A percentile compares a stretch with the other conserved stretches of the same genome.
Evolutionary conservation across 352 stramenopile species (phyloP).

Genomic region (Nothophytophthora sp.): DNA sequence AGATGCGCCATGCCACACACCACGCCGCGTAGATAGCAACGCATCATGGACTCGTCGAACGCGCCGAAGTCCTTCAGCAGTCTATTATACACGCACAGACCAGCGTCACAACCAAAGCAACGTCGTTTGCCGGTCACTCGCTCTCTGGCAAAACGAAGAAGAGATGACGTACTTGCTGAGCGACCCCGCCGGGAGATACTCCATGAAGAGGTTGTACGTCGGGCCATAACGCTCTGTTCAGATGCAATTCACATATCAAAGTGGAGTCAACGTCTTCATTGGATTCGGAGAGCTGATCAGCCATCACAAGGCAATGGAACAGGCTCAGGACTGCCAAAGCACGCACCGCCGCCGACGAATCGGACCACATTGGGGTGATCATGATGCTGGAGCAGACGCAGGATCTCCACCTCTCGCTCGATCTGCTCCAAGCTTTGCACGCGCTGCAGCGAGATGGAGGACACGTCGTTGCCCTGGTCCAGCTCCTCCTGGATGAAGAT

Average conservation of each 20-base stretch:
- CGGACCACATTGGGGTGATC: conserved; percentile 62
- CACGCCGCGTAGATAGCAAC: conserved; percentile 59
- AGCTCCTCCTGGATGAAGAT: conserved; percentile 81
- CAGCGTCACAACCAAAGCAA: background rate
- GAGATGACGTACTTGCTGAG: conserved; percentile 51
- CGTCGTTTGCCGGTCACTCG: background rate
- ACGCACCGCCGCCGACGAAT: conserved; percentile 58
- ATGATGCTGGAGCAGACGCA: conserved; percentile 34
- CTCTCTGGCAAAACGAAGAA: background rate
- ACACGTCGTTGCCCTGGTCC: conserved; percentile 68
- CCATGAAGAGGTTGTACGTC: conserved; percentile 79
- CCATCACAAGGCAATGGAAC: too few species aligned
- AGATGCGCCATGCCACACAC: conserved; percentile 70
- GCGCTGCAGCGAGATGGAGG: conserved; percentile 56
- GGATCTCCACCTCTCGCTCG: conserved; percentile 53
- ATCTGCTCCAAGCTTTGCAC: conserved; percentile 57
- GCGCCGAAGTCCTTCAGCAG: conserved; percentile 82
- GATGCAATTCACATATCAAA: background rate
- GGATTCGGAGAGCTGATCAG: too few species aligned
- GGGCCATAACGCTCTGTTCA: conserved; percentile 49
- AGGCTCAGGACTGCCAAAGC: background rate
- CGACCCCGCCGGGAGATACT: conserved; percentile 84
- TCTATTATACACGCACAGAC: conserved; percentile 20
- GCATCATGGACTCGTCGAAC: conserved; percentile 65
- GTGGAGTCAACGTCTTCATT: background rate